A percentile compares a stretch with the other conserved stretches of the same genome.
These are phyloP conservation scores for Aspergillus pseudonomiae DNA, from an alignment of 2,329 filamentous ascomycete species.

Conservation along the genomic window DNA sequence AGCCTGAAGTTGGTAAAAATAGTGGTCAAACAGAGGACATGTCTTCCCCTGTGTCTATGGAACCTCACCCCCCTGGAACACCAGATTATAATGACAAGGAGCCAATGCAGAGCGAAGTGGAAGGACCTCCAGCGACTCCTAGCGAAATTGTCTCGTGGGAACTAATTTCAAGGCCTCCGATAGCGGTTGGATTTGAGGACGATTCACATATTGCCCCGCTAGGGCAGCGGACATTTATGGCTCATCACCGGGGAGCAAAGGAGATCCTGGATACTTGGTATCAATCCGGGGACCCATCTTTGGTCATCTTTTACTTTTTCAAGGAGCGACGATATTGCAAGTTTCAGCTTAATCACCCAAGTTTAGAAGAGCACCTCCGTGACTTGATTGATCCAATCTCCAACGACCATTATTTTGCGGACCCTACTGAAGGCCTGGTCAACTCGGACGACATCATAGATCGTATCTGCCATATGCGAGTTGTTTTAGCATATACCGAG, in stretches of 20 bases:
- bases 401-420: neutral
- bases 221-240: neutral
- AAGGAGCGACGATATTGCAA: constrained; percentile 4
- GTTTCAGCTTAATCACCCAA: neutral
- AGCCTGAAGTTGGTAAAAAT: neutral
- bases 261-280: neutral
- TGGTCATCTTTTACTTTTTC: constrained; percentile 7
- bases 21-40: no score
- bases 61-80: neutral
- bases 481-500: no score
- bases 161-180: neutral
- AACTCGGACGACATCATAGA: constrained; percentile 1
- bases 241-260: neutral
- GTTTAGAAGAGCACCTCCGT: neutral
- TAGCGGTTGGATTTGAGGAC: constrained; percentile 3
- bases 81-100: neutral
- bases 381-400: neutral
- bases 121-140: neutral
- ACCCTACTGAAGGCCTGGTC: neutral
- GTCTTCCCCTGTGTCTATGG: neutral
- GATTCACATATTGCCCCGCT: neutral
- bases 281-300: neutral
- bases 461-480: neutral
- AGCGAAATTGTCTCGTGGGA: neutral
- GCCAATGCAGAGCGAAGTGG: neutral